Percentiles rank a stretch among this genome's conserved stretches.
phyloP scores from a whole-genome alignment of 495 filamentous ascomycete species.

The Penicillium taxi region DNA sequence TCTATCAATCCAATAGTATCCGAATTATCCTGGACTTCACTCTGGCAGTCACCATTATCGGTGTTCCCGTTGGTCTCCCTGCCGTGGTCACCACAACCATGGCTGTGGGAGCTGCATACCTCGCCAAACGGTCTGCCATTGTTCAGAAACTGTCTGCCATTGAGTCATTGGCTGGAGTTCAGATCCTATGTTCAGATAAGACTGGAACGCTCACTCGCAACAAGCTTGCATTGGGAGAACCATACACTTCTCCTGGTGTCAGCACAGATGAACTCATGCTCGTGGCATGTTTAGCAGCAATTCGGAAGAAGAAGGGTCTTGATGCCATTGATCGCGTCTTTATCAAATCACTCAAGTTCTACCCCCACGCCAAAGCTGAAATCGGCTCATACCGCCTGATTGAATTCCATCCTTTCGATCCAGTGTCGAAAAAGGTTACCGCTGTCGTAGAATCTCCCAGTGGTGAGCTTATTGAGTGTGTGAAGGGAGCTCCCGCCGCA shows the following conservation, averaged over 20 bases:
- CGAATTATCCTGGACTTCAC: constrained; percentile 75
- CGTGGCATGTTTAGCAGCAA: constrained; percentile 83
- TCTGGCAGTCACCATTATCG: constrained; percentile 76
- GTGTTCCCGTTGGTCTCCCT: constrained; percentile 91
- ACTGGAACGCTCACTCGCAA: constrained; percentile 82
- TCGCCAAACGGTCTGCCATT: constrained; percentile 86
- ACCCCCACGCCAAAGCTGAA: constrained; percentile 67
- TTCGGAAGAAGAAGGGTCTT: constrained; percentile 89
- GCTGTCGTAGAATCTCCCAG: constrained; percentile 74
- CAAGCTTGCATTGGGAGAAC: constrained; percentile 78
- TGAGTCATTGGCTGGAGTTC: constrained; percentile 86
- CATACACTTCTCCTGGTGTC: constrained; percentile 71
- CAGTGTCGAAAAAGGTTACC: constrained; percentile 87
- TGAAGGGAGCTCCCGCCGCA: constrained; percentile 85
- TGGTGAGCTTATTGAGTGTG: constrained; percentile 74
- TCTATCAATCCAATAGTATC: constrained; percentile 76
- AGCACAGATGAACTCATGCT: constrained; percentile 81
- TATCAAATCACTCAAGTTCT: constrained; percentile 71
- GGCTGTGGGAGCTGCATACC: constrained; percentile 87
- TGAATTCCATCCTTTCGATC: constrained; percentile 84
- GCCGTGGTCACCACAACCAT: constrained; percentile 94
- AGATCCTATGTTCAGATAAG: constrained; percentile 96
- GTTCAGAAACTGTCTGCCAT: constrained; percentile 92
- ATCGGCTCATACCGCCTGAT: constrained; percentile 70
- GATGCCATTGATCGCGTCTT: constrained; percentile 95